A percentile compares a stretch with the other conserved stretches of the same genome.
These are phyloP conservation scores for Rhizopogon vulgaris DNA, from an alignment of 768 basidiomycete genomes.

Conservation along the genomic window DNA sequence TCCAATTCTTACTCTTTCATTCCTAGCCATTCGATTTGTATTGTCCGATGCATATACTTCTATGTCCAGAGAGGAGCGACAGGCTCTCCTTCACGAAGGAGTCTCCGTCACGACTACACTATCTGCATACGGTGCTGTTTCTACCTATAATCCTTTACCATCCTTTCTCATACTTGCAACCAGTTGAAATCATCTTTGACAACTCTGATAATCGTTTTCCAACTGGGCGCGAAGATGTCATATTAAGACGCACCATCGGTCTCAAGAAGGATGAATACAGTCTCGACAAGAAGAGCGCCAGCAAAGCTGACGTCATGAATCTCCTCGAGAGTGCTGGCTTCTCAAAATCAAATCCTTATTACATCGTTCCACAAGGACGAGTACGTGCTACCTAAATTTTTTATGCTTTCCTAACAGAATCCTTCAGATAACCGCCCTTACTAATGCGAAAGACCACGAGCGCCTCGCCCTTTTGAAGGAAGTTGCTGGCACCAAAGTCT, in stretches of 20 bases:
- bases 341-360: constrained; percentile 97
- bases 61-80: constrained; percentile 89
- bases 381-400: constrained; percentile 39
- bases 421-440: constrained; percentile 83
- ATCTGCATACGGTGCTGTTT: constrained; percentile 72
- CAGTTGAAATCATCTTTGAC: constrained; percentile 93
- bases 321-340: constrained; percentile 95
- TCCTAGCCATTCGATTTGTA: constrained; percentile 89
- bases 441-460: constrained; percentile 95
- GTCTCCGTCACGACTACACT: constrained; percentile 82
- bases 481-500: constrained; percentile 96
- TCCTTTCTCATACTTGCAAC: background rate
- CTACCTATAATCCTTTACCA: background rate
- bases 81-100: constrained; percentile 91
- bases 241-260: constrained; percentile 90
- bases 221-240: constrained; percentile 81
- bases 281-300: constrained; percentile 90
- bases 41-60: constrained; percentile 96
- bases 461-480: constrained; percentile 93
- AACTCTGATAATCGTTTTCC: constrained; percentile 93
- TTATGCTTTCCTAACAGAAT: constrained; percentile 5
- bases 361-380: constrained; percentile 96
- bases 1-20: background rate
- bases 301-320: constrained; percentile 97
- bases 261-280: constrained; percentile 99